Base-by-base conservation (phyloP, 2,329 filamentous ascomycete genomes). In the Dactylellina drechsleri region DNA sequence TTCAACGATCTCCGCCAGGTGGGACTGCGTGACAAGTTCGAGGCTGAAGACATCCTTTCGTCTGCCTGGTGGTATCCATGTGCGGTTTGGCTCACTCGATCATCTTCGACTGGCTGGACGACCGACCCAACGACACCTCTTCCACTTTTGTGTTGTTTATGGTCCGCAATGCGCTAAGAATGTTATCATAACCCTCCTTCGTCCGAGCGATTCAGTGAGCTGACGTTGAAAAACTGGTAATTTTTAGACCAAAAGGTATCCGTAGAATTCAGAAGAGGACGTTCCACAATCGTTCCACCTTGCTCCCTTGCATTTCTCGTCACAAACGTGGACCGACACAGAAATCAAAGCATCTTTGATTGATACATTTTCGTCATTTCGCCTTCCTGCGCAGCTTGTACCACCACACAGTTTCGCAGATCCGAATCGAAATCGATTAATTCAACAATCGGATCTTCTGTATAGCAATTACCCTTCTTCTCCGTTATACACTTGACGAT, bases 131-230 rank as follows among this genome's bases (percentile, higher is more conserved):
- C 67, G 47, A 65, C 67, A 50, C 23, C 13, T 53, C 54, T 31
- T 43, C 40, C 53, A 43, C 20, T 43, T 52, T 58, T 50, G 67
- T 64, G 67, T 72, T 72, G 67, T 66, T 60, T 56, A 12, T 31
- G 18, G 23, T 40, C 57, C 53, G n/a, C 13, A n/a, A 50, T 54
- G 54, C 1, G 36, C 13, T 31, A 7, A 60, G 45, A 61, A 53
- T 60, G 20, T 49, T 60, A 49, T 49, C 16, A 36, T 36, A 36
- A 36, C 31, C 31, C 31, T 36, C 31, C 31, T 36, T 36, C 31
- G 31, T 36, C 31, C 31, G 20, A 31, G 16, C 15, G 28, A 36
- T 50, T 20, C n/a, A 16, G 45, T 23, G 40, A 47, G 16, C 41
- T 61, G 40, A 61, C 45, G 12, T 41, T 50, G 57, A 36, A 28